phyloP scores from a whole-genome alignment of 1,284 basidiomycete genomes.

The Ustilago bromivora region DNA sequence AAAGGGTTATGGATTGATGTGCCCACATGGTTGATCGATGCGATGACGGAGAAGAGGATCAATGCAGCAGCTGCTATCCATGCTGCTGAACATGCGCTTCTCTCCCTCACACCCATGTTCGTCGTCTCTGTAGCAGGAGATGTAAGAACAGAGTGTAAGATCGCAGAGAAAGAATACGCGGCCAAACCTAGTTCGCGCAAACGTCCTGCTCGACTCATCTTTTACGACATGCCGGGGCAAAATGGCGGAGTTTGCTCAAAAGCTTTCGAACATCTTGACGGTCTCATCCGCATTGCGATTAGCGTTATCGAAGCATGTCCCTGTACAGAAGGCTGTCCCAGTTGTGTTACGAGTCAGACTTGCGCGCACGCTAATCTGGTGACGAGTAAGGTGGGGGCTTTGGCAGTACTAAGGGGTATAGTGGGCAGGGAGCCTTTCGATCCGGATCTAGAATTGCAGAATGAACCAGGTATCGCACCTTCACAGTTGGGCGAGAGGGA shows the following conservation, averaged over 20 bases:
- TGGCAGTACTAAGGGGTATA: slow-evolving; percentile 64
- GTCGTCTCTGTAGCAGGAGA: slow-evolving; percentile 76
- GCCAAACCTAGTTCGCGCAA: slow-evolving; percentile 76
- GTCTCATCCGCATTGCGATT: slow-evolving; percentile 77
- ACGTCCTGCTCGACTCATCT: slow-evolving; percentile 84
- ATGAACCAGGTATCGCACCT: slow-evolving; percentile 55
- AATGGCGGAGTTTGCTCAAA: slow-evolving; percentile 80
- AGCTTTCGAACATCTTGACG: slow-evolving; percentile 83
- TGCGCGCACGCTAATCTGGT: slow-evolving; percentile 62
- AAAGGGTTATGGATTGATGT: slow-evolving; percentile 89
- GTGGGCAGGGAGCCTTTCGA: slow-evolving; percentile 63
- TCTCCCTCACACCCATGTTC: slow-evolving; percentile 78
- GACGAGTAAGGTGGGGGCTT: slow-evolving; percentile 65
- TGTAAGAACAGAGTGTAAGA: slow-evolving; percentile 86
- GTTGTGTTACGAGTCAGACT: slow-evolving; percentile 74
- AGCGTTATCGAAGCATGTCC: slow-evolving; percentile 77
- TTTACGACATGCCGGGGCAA: slow-evolving; percentile 82
- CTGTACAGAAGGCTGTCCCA: slow-evolving; percentile 80
- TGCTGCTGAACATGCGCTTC: slow-evolving; percentile 83
- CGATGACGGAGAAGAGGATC: slow-evolving; percentile 75
- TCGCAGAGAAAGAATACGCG: slow-evolving; percentile 80
- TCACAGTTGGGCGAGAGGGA: slow-evolving; percentile 34
- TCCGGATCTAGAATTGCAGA: slow-evolving; percentile 51
- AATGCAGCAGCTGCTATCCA: slow-evolving; percentile 83
- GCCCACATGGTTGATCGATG: slow-evolving; percentile 74